Base-by-base conservation (phyloP, 768 basidiomycete genomes). In the Tricholoma sp. region DNA sequence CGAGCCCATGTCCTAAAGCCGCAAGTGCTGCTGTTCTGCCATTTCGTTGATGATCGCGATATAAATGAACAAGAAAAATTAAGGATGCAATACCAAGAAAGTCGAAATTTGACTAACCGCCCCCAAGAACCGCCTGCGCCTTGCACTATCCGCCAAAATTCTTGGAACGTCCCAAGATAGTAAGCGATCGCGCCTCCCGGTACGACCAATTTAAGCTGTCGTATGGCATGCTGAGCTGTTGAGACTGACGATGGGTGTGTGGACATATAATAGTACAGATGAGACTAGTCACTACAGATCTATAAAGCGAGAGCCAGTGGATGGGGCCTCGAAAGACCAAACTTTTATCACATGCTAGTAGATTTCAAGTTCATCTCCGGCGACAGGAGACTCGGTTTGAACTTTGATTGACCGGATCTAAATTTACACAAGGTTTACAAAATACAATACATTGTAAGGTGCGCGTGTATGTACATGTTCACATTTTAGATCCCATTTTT, bases 191-290 rank as follows among this genome's bases (percentile, higher is more conserved):
- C 64, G 1, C 76, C 83, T 10, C 89, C 89, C n/a, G 89, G 88
- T 10, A 90, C 64, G 47, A 89, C 81, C 55, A 90, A 84, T 66
- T 90, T 88, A 66, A 91, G 79, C 73, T 90, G 89, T 51, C 80
- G 78, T 56, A 82, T 66, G 1, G 83, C 81, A 67, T 90, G 84
- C 56, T 73, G 63, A 34, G 53, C 8, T 9, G 19, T 29, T 6
- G 53, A 32, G 16, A 57, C 57, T 58, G 64, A 34, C 4, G 34
- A 53, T 9, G 57, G 57, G 61, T 55, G 67, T 57, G 61, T 39
- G 47, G 64, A 65, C 63, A 65, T 64, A 52, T 31, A 46, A 12
- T 45, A n/a, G n/a, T 32, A 21, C 27, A 50, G 24, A 16, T 31
- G 29, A 43, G n/a, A 29, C 29, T n/a, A n/a, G n/a, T n/a, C n/a